Evolutionary conservation across 2,329 filamentous ascomycete genomes (phyloP).

Genomic region (Colletotrichum echinochloae): DNA sequence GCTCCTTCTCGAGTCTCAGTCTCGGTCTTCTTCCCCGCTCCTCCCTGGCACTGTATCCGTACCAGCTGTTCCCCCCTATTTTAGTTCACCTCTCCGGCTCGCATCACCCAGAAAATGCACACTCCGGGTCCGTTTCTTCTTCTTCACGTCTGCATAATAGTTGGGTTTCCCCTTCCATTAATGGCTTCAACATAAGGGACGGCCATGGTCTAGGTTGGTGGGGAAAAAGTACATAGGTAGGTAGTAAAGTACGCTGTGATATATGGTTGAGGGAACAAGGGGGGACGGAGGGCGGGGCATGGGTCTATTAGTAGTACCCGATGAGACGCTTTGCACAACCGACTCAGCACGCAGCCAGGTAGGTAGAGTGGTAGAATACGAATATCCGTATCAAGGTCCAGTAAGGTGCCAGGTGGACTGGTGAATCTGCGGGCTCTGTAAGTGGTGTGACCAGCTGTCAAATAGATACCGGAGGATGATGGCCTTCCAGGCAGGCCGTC

Average conservation of each 20-base stretch:
- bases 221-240: not conserved
- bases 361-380: too few relatives aligned
- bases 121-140: constrained; percentile 12
- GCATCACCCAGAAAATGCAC: not conserved
- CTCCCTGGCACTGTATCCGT: not conserved
- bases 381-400: too few relatives aligned
- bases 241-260: too few relatives aligned
- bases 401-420: not conserved
- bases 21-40: not conserved
- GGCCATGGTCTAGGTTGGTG: not conserved
- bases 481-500: not conserved
- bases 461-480: constrained; percentile 11
- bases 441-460: constrained; percentile 9
- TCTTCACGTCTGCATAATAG: not conserved
- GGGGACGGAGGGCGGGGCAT: too few relatives aligned
- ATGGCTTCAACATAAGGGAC: too few relatives aligned
- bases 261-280: too few relatives aligned
- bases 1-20: not conserved
- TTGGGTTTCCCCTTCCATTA: not conserved
- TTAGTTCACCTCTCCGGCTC: not conserved
- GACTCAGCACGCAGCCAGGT: too few relatives aligned
- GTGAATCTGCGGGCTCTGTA: not conserved
- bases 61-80: not conserved
- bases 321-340: too few relatives aligned
- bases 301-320: too few relatives aligned